Base-by-base conservation (phyloP, 2,329 filamentous ascomycete species). In the Samsoniella hepiali region DNA sequence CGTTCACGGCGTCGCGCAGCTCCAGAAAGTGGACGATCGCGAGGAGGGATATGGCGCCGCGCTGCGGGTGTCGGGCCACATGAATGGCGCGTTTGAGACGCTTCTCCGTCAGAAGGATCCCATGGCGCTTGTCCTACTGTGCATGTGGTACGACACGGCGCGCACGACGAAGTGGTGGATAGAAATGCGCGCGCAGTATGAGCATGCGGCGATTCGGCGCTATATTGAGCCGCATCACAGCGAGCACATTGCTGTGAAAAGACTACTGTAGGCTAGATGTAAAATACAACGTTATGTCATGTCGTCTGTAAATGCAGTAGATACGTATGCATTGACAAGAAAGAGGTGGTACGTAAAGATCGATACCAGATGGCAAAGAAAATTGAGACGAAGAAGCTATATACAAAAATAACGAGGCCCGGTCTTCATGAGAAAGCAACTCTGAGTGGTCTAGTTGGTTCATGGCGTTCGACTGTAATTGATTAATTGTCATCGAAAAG, bases 361-460 rank as follows among this genome's bases (percentile, higher is more conserved):
- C 22, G 22, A 1, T 22, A 11, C n/a, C n/a, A 29, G 0, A 27
- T 11, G 44, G 22, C 8, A 40, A 13, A 9, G 10, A 15, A 15
- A 40, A 11, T 5, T 2, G 1, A 47, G 3, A 22, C 22, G 1
- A 8, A 15, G 6, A 1, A 2, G 2, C 15, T 15, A 36, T 54
- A 38, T 1, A 9, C 10, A n/a, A 0, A 36, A 54, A 54, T 54
- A 54, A 8, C 5, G 50, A 36, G 11, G 50, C 6, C 32, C 6
- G 31, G 32, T 13, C n/a, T 54, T 11, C 50, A 54, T 54, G 50
- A 54, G 50, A 44, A 44, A 57, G 29, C 51, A 49, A 40, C 69
- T 70, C 69, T 66, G 67, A 67, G 68, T 69, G 66, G 69, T 70
- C 69, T 70, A 70, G 69, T 69, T 70, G 69, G 69, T 68, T 69